Evolutionary conservation across 345 rosid species (phyloP).

Genomic region (Ceriops tagal): DNA sequence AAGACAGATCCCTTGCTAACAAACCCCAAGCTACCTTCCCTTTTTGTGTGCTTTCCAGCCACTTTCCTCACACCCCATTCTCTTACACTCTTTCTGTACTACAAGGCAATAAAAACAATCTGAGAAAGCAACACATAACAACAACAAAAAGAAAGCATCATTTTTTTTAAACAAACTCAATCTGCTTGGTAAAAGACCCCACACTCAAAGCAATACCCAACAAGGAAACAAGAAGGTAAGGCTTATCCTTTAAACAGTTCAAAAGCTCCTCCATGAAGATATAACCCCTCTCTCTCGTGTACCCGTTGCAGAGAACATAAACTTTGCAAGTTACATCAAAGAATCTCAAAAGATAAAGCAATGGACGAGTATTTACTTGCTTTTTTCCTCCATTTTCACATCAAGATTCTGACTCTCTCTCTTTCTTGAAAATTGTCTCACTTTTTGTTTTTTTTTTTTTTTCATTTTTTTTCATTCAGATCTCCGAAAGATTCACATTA

Average conservation of each 20-base stretch:
- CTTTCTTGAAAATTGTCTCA: background rate
- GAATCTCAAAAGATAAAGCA: constrained; percentile 8
- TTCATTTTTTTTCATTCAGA: constrained; percentile 27
- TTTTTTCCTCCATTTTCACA: background rate
- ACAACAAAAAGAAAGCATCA: background rate
- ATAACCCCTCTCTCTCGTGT: background rate
- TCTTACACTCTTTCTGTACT: too few relatives aligned
- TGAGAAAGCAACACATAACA: background rate
- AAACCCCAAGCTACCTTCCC: constrained; percentile 8
- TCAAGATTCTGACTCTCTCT: background rate
- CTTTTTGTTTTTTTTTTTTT: background rate
- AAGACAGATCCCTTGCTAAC: background rate
- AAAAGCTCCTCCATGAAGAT: too few relatives aligned
- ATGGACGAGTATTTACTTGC: constrained; percentile 43
- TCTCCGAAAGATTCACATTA: constrained; percentile 48
- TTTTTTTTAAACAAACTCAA: too few relatives aligned
- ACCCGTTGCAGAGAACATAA: background rate
- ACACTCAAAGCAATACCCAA: background rate
- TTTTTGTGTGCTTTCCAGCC: background rate
- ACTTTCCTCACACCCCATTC: too few relatives aligned
- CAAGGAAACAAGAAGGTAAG: background rate
- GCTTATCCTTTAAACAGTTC: background rate
- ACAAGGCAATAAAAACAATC: too few relatives aligned
- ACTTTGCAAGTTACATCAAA: background rate
- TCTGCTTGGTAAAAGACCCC: background rate